Percentiles rank a stretch among this genome's conserved stretches.
Conservation (phyloP, 768 basidiomycete genomes). For the Mycena chlorophos region DNA sequence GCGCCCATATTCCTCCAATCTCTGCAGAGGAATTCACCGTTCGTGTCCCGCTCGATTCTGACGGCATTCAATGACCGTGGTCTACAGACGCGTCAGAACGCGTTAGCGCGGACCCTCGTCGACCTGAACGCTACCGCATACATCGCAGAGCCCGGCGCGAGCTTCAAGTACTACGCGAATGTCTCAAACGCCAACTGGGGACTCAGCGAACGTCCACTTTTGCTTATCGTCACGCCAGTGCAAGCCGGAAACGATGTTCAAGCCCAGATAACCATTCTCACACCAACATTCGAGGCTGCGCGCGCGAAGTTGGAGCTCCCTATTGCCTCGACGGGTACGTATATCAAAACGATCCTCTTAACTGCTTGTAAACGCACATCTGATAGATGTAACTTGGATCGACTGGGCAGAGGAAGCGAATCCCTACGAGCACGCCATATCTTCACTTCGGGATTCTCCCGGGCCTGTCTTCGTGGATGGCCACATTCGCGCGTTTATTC, state of each 20-base stretch:
- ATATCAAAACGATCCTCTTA: neutral
- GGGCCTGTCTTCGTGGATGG: conserved; percentile 62
- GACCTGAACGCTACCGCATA: conserved; percentile 62
- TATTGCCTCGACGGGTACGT: conserved; percentile 44
- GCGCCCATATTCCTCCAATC: conserved; percentile 26
- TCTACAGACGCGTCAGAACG: conserved; percentile 43
- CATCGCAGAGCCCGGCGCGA: conserved; percentile 78
- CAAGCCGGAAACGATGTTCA: conserved; percentile 27
- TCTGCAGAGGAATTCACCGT: conserved; percentile 58
- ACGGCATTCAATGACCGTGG: neutral
- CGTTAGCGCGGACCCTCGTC: conserved; percentile 51
- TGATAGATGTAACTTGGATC: conserved; percentile 41
- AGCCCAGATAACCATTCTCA: conserved; percentile 60
- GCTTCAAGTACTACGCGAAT: conserved; percentile 71
- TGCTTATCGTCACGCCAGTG: conserved; percentile 61
- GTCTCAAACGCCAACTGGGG: conserved; percentile 62
- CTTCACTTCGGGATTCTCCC: conserved; percentile 22
- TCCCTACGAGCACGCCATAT: conserved; percentile 57
- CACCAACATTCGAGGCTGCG: conserved; percentile 74
- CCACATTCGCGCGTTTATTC: conserved; percentile 60
- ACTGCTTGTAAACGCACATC: conserved; percentile 12
- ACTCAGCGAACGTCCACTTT: conserved; percentile 76
- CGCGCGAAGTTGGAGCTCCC: conserved; percentile 64
- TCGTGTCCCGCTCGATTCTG: conserved; percentile 42
- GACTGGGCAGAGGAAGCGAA: conserved; percentile 69